Base-by-base conservation (phyloP, 352 stramenopile genomes). In the Phytophthora nicotianae region DNA sequence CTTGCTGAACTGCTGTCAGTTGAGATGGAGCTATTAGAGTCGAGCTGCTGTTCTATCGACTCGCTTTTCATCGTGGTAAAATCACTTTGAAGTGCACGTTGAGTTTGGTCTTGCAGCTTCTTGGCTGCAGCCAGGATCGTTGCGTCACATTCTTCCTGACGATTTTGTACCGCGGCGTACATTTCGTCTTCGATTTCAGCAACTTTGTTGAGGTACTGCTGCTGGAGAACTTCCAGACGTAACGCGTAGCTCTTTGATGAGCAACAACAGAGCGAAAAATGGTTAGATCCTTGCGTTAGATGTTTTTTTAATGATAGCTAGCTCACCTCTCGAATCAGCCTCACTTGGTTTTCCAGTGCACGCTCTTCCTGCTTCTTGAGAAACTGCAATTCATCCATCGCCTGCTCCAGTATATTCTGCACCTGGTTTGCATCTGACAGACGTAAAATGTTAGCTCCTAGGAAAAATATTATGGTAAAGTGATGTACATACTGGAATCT, bases 141-240 rank as follows among this genome's bases (percentile, higher is more conserved):
- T 1, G 49, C 20, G 14, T 86, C 79, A 14, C 73, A 76, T 37
- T 76, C 54, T 43, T 77, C 59, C 21, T 69, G 63, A 40, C 80
- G 66, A 17, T 74, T 74, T 37, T 83, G 64, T 21, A 91, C 84
- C 27, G 81, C 67, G 0, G 33, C 23, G 5, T 76, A 67, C 74
- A 83, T 78, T 40, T 87, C 77, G 8, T 72, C 66, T 55, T 78
- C 67, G 38, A 89, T 82, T 50, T 87, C 77, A 1, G 67, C 68
- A 23, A 86, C 74, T 65, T 81, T 82, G 29, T 68, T 78, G 5
- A 77, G 56, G 33, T 88, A 84, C 52, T 88, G 77, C 33, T 88
- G 78, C 54, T 88, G 76, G 45, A 91, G 83, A 11, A 88, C 56
- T 38, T 88, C 70, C 13, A 91, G 62, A 2, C 74, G 81, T 21